Evolutionary conservation across 768 basidiomycete species (phyloP), one percentile per base, ranked within the genome.

Genomic region (Boletus rex-veris): DNA sequence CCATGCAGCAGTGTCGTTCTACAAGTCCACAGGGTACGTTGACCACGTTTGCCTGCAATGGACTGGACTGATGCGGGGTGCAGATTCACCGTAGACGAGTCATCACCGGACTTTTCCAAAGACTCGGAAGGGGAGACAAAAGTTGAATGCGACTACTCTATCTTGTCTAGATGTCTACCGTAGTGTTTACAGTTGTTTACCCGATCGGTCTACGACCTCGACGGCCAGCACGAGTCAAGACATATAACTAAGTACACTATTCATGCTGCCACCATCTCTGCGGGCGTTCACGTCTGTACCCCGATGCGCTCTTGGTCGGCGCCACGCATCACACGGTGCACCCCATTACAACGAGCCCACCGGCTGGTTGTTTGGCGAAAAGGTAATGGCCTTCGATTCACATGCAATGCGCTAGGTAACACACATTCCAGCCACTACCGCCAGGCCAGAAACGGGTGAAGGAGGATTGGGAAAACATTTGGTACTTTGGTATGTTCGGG

Each of bases 401-500:
- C 52, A 19, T 46, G 21, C 7, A 26, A 24, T 40, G 26, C 44
- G 24, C 37, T 18, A 38, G 37, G 16, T 15, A 8, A 42, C 26
- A 33, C 45, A 30, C 49, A 28, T 31, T 50, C 53, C 53, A 92
- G 91, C 90, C 91, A 7, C 83, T 77, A 43, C 79, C 86, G 31
- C 81, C 85, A 4, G 91, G 91, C 10, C 84, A 90, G 72, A 95
- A 90, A 69, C 81, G 93, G 64, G 82, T 86, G 67, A 88, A 86
- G 69, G 91, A 95, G 69, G 82, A 86, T 24, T 97, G 93, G 93
- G 94, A 97, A 75, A 84, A 80, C 59, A 77, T 90, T 38, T 97
- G 92, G 88, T 90, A 91, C 65, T 69, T 84, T 57, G 94, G 93
- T 31, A 93, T 97, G 90, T 93, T 90, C 65, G 94, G 94, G 33